phyloP scores from a whole-genome alignment of 2,329 filamentous ascomycete genomes.

The Rhynchosporium secalis region DNA sequence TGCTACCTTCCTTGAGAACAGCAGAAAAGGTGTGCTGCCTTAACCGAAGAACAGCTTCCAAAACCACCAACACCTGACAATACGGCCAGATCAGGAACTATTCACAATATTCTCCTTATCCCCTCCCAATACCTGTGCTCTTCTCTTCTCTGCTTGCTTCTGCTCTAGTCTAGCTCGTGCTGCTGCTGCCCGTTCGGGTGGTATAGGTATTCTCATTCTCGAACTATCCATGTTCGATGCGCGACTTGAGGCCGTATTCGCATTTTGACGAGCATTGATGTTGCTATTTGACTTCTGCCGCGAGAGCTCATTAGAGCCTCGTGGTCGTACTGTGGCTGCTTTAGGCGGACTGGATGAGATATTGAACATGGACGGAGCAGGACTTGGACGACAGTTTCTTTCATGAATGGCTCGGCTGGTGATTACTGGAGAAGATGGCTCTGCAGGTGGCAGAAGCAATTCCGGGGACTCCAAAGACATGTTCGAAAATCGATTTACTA shows the following conservation, averaged over 20 bases:
- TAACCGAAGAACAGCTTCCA: background rate
- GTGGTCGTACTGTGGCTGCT: slow-evolving; percentile 26
- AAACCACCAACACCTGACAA: slow-evolving; percentile 1
- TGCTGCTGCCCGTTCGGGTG: slow-evolving; percentile 40
- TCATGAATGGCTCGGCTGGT: slow-evolving; percentile 26
- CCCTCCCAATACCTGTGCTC: slow-evolving; percentile 20
- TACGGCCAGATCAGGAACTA: slow-evolving; percentile 15
- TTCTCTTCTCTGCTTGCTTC: slow-evolving; percentile 38
- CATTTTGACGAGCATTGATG: slow-evolving; percentile 11
- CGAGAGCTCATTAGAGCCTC: slow-evolving; percentile 20
- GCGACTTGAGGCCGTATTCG: slow-evolving; percentile 26
- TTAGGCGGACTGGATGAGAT: slow-evolving; percentile 38
- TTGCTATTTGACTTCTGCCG: slow-evolving; percentile 27
- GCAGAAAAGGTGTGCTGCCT: slow-evolving; percentile 1
- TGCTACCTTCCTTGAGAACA: slow-evolving; percentile 1
- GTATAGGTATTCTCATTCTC: slow-evolving; percentile 30
- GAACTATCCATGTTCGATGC: slow-evolving; percentile 28
- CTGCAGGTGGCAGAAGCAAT: slow-evolving; percentile 26
- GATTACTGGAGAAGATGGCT: slow-evolving; percentile 24
- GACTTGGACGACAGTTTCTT: slow-evolving; percentile 28
- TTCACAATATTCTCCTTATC: slow-evolving; percentile 34
- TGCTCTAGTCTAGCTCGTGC: slow-evolving; percentile 39
- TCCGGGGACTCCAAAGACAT: slow-evolving; percentile 26
- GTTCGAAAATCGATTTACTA: slow-evolving; percentile 27
- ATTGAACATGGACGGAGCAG: slow-evolving; percentile 36